Evolutionary conservation across 306 rosid species (phyloP).

Genomic region (Fragaria ananassa): DNA sequence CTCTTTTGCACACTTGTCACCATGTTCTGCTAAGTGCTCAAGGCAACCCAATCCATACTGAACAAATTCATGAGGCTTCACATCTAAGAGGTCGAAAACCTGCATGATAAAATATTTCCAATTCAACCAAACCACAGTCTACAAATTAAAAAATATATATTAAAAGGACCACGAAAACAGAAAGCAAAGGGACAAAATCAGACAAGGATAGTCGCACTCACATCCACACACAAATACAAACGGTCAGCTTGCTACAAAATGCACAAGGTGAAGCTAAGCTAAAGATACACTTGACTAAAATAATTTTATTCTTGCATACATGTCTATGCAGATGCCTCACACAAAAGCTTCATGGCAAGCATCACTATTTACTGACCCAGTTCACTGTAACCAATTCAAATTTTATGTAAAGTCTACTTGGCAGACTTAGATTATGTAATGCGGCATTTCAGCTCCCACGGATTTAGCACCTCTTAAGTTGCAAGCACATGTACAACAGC

Average conservation of each 20-base stretch:
- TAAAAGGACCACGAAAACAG: constrained; percentile 6
- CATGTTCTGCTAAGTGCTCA: constrained; percentile 61
- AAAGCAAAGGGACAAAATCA: background rate
- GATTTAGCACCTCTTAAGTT: background rate
- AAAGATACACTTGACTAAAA: background rate
- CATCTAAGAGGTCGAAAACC: constrained; percentile 85
- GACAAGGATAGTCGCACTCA: background rate
- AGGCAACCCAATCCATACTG: constrained; percentile 79
- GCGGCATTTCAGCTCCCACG: background rate
- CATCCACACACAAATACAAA: background rate
- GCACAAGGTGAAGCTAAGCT: constrained; percentile 6
- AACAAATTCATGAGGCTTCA: constrained; percentile 91
- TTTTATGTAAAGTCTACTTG: background rate
- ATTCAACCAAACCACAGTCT: constrained; percentile 1
- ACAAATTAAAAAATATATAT: background rate
- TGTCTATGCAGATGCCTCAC: background rate
- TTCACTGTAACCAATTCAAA: background rate
- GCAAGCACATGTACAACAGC: background rate
- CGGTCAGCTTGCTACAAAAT: constrained; percentile 7
- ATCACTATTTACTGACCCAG: background rate
- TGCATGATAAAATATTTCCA: constrained; percentile 30
- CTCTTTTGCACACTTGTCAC: constrained; percentile 80
- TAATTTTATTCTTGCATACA: background rate
- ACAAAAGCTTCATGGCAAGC: background rate
- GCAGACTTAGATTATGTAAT: background rate